Conservation (phyloP, 2,329 filamentous ascomycete genomes). For the Monosporascus sp. region DNA sequence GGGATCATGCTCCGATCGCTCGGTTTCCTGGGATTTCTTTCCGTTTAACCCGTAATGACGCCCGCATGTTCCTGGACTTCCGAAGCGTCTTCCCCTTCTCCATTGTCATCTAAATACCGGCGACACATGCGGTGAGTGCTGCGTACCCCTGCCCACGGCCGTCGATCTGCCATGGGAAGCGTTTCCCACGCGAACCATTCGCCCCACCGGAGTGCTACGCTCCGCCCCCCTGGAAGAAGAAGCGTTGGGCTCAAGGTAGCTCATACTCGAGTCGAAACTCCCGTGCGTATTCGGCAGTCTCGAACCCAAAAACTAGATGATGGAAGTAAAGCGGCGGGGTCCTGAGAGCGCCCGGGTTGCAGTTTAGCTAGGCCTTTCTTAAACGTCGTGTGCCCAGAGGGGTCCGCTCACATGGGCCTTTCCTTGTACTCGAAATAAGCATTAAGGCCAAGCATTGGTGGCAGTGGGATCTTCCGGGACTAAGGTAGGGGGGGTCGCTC, state of each 20-base stretch:
- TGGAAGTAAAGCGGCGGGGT: too few relatives aligned
- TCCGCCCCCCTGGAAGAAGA: slow-evolving; percentile 19
- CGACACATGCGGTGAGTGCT: too few relatives aligned
- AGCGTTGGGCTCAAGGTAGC: slow-evolving; percentile 10
- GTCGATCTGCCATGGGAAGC: background rate
- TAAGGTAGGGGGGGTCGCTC: background rate
- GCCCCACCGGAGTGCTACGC: slow-evolving; percentile 15
- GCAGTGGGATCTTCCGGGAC: background rate
- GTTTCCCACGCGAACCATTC: background rate
- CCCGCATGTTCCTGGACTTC: background rate
- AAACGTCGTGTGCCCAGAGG: too few relatives aligned
- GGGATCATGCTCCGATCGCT: background rate
- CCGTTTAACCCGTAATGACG: background rate
- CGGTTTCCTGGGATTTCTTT: background rate
- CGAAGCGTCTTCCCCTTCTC: too few relatives aligned
- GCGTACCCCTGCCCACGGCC: background rate
- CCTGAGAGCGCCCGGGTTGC: too few relatives aligned
- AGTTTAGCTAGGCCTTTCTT: too few relatives aligned
- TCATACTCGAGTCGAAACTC: background rate
- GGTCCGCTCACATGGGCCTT: too few relatives aligned
- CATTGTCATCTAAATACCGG: too few relatives aligned
- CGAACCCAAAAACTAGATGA: too few relatives aligned
- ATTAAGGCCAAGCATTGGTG: background rate
- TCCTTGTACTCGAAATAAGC: background rate
- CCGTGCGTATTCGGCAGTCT: too few relatives aligned